Evolutionary conservation across 257 asterid genomes (phyloP), one percentile per base, ranked within the genome.

Genomic region (Fraxinus pennsylvanica): DNA sequence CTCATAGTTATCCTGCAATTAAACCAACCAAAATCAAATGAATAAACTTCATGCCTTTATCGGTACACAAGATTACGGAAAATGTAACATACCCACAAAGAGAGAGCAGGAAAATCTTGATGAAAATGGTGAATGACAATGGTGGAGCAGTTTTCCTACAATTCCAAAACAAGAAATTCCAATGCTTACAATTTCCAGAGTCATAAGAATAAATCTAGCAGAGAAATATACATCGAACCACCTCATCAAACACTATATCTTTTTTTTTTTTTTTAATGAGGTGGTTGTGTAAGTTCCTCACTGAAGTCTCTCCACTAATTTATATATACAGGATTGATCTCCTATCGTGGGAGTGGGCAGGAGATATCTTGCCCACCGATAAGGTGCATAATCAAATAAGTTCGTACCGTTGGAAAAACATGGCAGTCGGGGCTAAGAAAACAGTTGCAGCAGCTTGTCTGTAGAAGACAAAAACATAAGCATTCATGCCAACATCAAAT

Each of bases 381-480:
- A 30, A 30, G 33, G 33, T 30, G 33, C 3, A 30, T 30, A 30
- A 30, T 30, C 1, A 30, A 38, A 13, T 25, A 38, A 10, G 6
- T 35, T 9, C 1, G 9, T 80, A 92, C 98, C 98, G 10, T 80
- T 92, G 87, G 15, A 85, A 72, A 61, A 90, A 82, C 72, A 89
- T 43, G 80, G 97, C 90, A 25, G 27, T 25, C 27, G 27, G 27
- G 27, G 27, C 27, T 25, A 25, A 25, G 27, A 25, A 25, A 25
- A 63, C 85, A 63, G 98, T 82, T 3, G 98, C 98, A 78, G 80
- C 70, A 78, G 96, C 96, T 82, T 94, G 98, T 80, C 98, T 87
- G 57, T 94, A 94, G 87, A 91, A 90, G 75, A 94, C 95, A 36
- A 92, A 94, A 9, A 94, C 92, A 76, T 74, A 92, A 43, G 98